Conservation (phyloP, 2,329 filamentous ascomycete genomes). For the Nothopassalora personata region DNA sequence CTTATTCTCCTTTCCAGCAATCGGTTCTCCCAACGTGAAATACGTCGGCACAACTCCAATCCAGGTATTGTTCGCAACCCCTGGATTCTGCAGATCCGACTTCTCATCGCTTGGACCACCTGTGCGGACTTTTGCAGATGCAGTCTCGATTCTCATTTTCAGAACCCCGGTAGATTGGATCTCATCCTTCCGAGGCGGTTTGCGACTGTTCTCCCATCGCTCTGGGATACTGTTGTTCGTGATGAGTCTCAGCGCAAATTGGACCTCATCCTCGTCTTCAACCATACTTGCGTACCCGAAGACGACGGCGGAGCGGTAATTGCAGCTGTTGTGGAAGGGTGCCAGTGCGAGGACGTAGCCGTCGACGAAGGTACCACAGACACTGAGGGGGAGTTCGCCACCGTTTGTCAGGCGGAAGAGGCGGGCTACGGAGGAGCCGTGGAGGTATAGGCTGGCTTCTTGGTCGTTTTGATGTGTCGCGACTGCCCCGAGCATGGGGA, state of each 20-base stretch:
- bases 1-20: slow-evolving; percentile 56
- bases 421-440: slow-evolving; percentile 76
- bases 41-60: slow-evolving; percentile 61
- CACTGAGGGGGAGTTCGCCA: slow-evolving; percentile 57
- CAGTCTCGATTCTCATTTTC: slow-evolving; percentile 61
- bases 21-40: slow-evolving; percentile 57
- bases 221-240: slow-evolving; percentile 66
- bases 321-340: slow-evolving; percentile 72
- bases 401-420: slow-evolving; percentile 61
- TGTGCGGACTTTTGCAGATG: slow-evolving; percentile 68
- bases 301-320: slow-evolving; percentile 75
- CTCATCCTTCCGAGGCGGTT: slow-evolving; percentile 67
- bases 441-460: slow-evolving; percentile 62
- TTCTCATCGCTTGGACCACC: slow-evolving; percentile 60
- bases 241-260: slow-evolving; percentile 73
- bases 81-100: slow-evolving; percentile 48
- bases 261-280: slow-evolving; percentile 66
- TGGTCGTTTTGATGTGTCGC: slow-evolving; percentile 62
- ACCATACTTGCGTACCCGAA: slow-evolving; percentile 70
- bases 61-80: slow-evolving; percentile 50
- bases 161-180: slow-evolving; percentile 70
- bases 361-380: slow-evolving; percentile 70
- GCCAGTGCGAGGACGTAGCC: slow-evolving; percentile 75
- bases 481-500: slow-evolving; percentile 85
- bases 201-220: slow-evolving; percentile 64